Conservation (phyloP, 371 early-diverging fungal species). For the Zychaea mexicana region DNA sequence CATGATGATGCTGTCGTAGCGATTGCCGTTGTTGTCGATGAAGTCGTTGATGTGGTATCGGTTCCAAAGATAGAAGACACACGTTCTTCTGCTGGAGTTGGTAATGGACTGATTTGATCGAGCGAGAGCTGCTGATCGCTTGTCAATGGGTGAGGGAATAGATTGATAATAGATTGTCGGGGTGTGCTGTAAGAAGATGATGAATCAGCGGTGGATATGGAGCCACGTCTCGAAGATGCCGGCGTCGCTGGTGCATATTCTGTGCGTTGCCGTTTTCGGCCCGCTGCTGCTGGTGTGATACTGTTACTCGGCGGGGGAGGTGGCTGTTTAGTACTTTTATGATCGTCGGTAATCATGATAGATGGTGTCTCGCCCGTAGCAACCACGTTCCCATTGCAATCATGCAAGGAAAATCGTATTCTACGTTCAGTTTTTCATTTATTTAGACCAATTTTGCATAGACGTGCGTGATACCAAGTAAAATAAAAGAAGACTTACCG, state of each 20-base stretch:
- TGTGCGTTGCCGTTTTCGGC: conserved; percentile 7
- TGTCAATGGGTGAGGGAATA: background rate
- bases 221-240: conserved; percentile 16
- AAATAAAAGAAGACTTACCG: conserved; percentile 31
- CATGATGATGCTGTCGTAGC: too few species aligned
- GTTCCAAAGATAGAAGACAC: background rate
- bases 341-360: conserved; percentile 95
- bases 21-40: too few species aligned
- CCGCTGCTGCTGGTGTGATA: background rate
- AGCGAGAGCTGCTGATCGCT: background rate
- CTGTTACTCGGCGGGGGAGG: background rate
- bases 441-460: background rate
- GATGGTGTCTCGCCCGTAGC: conserved; percentile 86
- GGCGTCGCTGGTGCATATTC: conserved; percentile 20
- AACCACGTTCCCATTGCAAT: conserved; percentile 60
- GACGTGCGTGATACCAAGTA: background rate
- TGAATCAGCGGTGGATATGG: background rate
- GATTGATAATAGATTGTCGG: background rate
- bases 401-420: conserved; percentile 71
- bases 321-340: conserved; percentile 65
- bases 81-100: conserved; percentile 5
- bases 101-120: background rate
- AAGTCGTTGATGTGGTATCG: background rate
- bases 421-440: conserved; percentile 14
- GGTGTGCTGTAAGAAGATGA: background rate